Evolutionary conservation across 2,329 filamentous ascomycete genomes (phyloP).

Genomic region (Fusarium piperis): DNA sequence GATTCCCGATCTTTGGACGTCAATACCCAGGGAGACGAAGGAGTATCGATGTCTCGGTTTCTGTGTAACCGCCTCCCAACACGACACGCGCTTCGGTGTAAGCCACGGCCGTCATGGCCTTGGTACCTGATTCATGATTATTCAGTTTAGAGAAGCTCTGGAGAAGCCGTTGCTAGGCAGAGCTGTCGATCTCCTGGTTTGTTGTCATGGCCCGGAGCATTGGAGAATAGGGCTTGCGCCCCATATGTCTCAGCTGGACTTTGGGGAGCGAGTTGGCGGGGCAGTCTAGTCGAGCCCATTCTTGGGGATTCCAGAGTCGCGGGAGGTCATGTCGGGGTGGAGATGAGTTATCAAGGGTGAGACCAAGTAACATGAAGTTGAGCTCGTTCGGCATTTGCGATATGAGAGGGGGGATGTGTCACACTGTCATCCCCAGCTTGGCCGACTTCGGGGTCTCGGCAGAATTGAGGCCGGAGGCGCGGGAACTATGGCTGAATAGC

Average conservation of each 20-base stretch:
- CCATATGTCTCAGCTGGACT: conserved; percentile 18
- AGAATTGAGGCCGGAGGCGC: conserved; percentile 5
- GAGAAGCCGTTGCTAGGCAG: conserved; percentile 7
- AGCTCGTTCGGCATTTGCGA: not conserved
- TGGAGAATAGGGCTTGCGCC: not conserved
- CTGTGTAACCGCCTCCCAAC: not conserved
- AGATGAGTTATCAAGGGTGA: conserved; percentile 13
- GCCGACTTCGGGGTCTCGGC: conserved; percentile 18
- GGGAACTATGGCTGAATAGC: not conserved
- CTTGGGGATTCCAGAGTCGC: conserved; percentile 26
- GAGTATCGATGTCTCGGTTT: conserved; percentile 4
- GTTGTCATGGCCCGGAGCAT: conserved; percentile 13
- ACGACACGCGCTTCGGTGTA: not conserved
- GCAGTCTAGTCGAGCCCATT: not conserved
- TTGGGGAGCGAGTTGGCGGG: conserved; percentile 21
- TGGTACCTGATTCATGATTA: not conserved
- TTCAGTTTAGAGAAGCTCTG: not conserved
- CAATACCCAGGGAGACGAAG: not conserved
- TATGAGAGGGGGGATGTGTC: not conserved
- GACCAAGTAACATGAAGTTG: conserved; percentile 6
- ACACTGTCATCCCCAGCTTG: not conserved
- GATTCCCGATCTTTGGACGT: not conserved
- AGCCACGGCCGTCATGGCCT: not conserved
- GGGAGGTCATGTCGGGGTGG: conserved; percentile 16
- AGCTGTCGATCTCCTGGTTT: not conserved